Conservation (phyloP, 75 land plant genomes). For the Ceratopteris richardii region DNA sequence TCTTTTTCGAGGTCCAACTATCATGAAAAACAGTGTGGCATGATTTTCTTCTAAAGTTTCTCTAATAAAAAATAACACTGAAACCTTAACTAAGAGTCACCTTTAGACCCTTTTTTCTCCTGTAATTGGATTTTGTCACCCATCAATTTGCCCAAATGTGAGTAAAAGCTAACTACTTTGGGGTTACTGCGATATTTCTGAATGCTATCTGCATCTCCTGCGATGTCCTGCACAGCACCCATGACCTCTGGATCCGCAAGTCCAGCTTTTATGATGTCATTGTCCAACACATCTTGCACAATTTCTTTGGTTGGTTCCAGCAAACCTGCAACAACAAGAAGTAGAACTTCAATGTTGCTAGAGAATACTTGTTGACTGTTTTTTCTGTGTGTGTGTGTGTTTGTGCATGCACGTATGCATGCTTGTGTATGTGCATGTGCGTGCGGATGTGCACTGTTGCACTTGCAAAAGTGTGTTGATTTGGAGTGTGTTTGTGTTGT, state of each 20-base stretch:
- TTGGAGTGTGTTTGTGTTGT: too few species aligned
- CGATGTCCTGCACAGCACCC: conserved; percentile 33
- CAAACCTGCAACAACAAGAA: conserved; percentile 10
- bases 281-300: conserved; percentile 35
- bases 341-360: neutral
- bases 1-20: too few species aligned
- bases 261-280: conserved; percentile 11
- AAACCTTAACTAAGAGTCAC: too few species aligned
- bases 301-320: conserved; percentile 30
- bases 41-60: too few species aligned
- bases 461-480: too few species aligned
- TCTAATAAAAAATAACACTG: too few species aligned
- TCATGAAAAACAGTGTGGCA: too few species aligned
- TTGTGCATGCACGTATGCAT: too few species aligned
- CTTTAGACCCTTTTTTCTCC: conserved; percentile 1
- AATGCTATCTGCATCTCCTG: conserved; percentile 17
- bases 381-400: too few species aligned
- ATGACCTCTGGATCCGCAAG: conserved; percentile 31
- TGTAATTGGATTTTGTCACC: conserved; percentile 14
- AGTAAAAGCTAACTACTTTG: conserved; percentile 18
- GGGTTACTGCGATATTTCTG: conserved; percentile 22
- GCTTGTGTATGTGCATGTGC: too few species aligned
- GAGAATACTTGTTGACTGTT: neutral
- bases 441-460: too few species aligned
- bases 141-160: conserved; percentile 27